Evolutionary conservation across 495 filamentous ascomycete species (phyloP).

Genomic region (Lepraria neglecta): DNA sequence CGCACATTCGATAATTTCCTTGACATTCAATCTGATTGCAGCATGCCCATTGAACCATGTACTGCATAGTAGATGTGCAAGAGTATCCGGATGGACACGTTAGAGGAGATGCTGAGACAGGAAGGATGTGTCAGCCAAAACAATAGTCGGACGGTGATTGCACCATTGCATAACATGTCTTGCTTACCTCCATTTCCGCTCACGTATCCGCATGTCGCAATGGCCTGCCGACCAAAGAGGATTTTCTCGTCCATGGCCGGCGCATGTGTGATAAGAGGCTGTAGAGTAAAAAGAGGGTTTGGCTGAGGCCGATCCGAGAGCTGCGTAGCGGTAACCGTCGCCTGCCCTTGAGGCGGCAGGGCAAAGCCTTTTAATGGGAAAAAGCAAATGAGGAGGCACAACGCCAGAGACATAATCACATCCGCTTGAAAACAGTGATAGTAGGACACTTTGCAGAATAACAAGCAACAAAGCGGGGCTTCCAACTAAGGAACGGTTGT

Average conservation of each 20-base stretch:
- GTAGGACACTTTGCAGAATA: too few relatives aligned
- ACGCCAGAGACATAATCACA: too few relatives aligned
- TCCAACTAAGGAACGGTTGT: too few relatives aligned
- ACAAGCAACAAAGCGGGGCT: too few relatives aligned
- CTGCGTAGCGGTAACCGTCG: too few relatives aligned
- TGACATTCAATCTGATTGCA: not conserved
- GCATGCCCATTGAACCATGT: slow-evolving; percentile 3
- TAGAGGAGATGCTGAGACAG: not conserved
- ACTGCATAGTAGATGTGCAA: not conserved
- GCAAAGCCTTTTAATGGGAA: too few relatives aligned
- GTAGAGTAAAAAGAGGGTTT: too few relatives aligned
- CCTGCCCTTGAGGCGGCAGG: too few relatives aligned
- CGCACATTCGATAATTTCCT: slow-evolving; percentile 3
- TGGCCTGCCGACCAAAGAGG: not conserved
- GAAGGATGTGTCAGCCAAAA: not conserved
- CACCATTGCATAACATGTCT: not conserved
- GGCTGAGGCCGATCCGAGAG: too few relatives aligned
- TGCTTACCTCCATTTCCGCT: not conserved
- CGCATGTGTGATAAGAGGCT: not conserved
- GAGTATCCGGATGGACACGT: not conserved
- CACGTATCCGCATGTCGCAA: not conserved
- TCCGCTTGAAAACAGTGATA: too few relatives aligned
- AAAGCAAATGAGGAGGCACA: too few relatives aligned
- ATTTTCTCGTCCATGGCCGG: not conserved
- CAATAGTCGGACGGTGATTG: not conserved